Base-by-base conservation (phyloP, 2,329 filamentous ascomycete species). In the Raffaelea deltoideospora region DNA sequence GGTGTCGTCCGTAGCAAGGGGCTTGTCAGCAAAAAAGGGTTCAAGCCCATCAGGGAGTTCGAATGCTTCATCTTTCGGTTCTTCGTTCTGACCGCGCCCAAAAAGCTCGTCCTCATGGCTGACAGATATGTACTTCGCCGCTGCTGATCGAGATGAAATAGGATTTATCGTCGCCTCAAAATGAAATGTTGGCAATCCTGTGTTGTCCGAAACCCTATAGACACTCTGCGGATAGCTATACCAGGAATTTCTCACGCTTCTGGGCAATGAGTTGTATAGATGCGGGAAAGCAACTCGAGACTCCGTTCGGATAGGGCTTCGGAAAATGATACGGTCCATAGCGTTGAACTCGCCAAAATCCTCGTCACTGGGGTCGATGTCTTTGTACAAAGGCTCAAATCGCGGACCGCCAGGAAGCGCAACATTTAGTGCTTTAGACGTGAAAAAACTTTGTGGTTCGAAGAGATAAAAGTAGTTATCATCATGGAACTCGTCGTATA, bases 271-370 rank as follows among this genome's bases (percentile, higher is more conserved):
- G 55, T 98, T 98, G 63, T 98, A 98, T 6, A 98, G 67, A 55
- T 80, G 95, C 1, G 90, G 90, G 54, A 84, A 96, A 1, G 86
- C 86, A 31, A 98, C 90, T 32, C 88, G 77, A 51, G 92, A 95
- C 59, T 98, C 90, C 9, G 88, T 98, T 47, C 88, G 77, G 45
- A 96, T 92, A 1, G 88, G 87, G 33, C 82, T 79, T 45, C 90
- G 81, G 69, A 98, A 98, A 47, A 98, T 98, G 59, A 98, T 98
- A 48, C 92, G 84, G 52, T 98, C 90, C 49, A 98, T 98, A 24
- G 90, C 90, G 53, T 98, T 98, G 68, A 98, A 98, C 58, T 98
- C 90, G 58, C 90, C 90, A 59, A 98, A 98, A 53, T 98, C 90
- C 57, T 98, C 90, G 48, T 96, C 88, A 49, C 98, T 98, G 2